A percentile compares a stretch with the other conserved stretches of the same genome.
phyloP scores from a whole-genome alignment of 208 protist species.

The Leishmania major region DNA sequence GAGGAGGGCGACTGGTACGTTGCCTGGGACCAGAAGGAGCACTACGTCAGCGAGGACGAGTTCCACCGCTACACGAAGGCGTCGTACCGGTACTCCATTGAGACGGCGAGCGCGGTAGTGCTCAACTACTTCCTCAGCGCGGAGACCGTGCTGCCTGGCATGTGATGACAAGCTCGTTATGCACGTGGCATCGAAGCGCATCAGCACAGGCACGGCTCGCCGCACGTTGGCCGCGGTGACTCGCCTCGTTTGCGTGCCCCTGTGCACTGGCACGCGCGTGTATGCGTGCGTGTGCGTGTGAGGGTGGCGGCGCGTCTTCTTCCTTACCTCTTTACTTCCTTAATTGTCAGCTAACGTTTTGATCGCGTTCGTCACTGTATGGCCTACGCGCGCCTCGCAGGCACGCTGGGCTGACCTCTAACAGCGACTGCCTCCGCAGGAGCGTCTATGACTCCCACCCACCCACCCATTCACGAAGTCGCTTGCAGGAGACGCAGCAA shows the following conservation, averaged over 20 bases:
- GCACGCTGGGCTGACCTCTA: neutral
- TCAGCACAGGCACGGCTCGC: neutral
- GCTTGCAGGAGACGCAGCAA: neutral
- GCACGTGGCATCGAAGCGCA: neutral
- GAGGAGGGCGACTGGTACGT: slow-evolving; percentile 26
- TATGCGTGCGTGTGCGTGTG: neutral
- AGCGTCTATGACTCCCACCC: neutral
- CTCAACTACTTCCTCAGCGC: slow-evolving; percentile 59
- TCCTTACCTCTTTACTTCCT: neutral
- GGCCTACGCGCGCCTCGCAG: neutral
- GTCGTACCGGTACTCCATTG: slow-evolving; percentile 60
- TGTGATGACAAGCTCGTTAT: neutral
- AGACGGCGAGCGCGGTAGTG: slow-evolving; percentile 53
- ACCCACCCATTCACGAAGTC: neutral
- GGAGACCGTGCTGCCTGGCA: slow-evolving; percentile 31
- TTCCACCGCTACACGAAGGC: slow-evolving; percentile 39
- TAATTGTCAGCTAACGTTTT: neutral
- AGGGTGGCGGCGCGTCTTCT: neutral
- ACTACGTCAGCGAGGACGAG: slow-evolving; percentile 41
- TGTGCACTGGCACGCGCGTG: neutral
- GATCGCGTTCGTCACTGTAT: neutral
- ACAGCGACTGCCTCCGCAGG: neutral
- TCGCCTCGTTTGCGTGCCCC: neutral
- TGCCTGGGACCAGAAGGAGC: slow-evolving; percentile 56
- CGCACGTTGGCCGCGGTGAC: neutral